These are phyloP conservation scores for Stemphylium beticola DNA, from an alignment of 2,329 filamentous ascomycete species.

Conservation along the genomic window DNA sequence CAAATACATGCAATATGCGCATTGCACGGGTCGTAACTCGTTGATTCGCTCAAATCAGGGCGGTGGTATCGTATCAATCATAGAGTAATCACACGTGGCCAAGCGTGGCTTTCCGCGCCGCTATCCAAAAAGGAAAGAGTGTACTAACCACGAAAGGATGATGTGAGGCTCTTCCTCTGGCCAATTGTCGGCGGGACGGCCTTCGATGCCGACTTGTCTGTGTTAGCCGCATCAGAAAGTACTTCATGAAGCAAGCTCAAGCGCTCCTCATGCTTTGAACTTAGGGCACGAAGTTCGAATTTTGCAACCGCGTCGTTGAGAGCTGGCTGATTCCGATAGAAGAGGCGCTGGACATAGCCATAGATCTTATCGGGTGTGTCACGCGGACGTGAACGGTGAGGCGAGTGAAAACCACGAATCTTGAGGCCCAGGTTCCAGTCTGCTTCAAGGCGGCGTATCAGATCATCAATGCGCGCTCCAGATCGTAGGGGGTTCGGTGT, in stretches of 20 bases:
- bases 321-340: constrained; percentile 15
- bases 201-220: not conserved
- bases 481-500: constrained; percentile 24
- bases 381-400: constrained; percentile 11
- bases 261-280: not conserved
- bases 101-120: not conserved
- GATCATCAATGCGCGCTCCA: constrained; percentile 22
- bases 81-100: not conserved
- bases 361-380: constrained; percentile 20
- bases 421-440: constrained; percentile 30
- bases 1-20: not conserved
- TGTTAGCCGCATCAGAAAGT: constrained; percentile 11
- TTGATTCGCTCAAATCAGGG: not conserved
- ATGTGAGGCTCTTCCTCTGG: constrained; percentile 10
- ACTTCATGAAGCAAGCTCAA: constrained; percentile 18
- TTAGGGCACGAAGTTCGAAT: constrained; percentile 22
- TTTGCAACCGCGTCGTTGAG: constrained; percentile 23
- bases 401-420: constrained; percentile 28
- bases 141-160: constrained; percentile 19
- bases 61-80: too few relatives aligned
- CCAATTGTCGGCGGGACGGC: constrained; percentile 6
- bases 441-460: constrained; percentile 28
- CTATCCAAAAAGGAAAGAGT: not conserved
- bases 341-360: constrained; percentile 25
- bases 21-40: not conserved